These are phyloP conservation scores for Geranomyces variabilis DNA, from an alignment of 192 early-diverging fungal genomes.

Conservation along the genomic window DNA sequence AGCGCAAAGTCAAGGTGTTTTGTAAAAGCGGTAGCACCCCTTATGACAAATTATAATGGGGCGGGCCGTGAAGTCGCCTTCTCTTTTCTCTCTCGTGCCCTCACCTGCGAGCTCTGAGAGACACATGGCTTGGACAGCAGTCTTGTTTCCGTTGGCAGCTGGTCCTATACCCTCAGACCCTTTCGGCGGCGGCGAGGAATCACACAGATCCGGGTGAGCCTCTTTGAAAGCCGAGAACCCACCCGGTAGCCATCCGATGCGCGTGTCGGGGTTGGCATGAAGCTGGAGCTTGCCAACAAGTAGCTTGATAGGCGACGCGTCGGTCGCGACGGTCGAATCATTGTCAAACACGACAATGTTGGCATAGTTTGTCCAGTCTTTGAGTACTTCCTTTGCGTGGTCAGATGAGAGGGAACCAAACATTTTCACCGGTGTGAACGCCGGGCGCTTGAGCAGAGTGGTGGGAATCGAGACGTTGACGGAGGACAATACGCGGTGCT, in stretches of 20 bases:
- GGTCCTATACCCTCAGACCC: conserved; percentile 30
- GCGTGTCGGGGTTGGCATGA: conserved; percentile 13
- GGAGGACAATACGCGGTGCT: conserved; percentile 56
- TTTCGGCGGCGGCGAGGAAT: conserved; percentile 22
- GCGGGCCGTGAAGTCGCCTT: too few relatives aligned
- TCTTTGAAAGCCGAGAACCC: conserved; percentile 29
- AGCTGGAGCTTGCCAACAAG: conserved; percentile 14
- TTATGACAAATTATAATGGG: too few relatives aligned
- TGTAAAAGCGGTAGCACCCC: too few relatives aligned
- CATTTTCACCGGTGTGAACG: conserved; percentile 53
- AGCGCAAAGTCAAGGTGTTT: too few relatives aligned
- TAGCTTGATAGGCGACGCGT: conserved; percentile 17
- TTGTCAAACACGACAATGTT: conserved; percentile 72
- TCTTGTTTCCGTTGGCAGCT: not conserved
- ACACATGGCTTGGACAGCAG: not conserved
- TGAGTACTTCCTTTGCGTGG: conserved; percentile 43
- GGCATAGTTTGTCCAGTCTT: conserved; percentile 49
- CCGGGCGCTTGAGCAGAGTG: conserved; percentile 71
- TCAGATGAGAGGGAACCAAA: conserved; percentile 51
- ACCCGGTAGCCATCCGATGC: conserved; percentile 30
- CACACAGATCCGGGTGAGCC: conserved; percentile 30
- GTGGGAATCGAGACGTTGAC: conserved; percentile 74
- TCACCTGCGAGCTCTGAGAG: conserved; percentile 2
- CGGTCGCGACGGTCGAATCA: conserved; percentile 28
- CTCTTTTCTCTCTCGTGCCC: not conserved